Evolutionary conservation across 129 eudicot genomes (phyloP).

Genomic region (Escallonia rubra): DNA sequence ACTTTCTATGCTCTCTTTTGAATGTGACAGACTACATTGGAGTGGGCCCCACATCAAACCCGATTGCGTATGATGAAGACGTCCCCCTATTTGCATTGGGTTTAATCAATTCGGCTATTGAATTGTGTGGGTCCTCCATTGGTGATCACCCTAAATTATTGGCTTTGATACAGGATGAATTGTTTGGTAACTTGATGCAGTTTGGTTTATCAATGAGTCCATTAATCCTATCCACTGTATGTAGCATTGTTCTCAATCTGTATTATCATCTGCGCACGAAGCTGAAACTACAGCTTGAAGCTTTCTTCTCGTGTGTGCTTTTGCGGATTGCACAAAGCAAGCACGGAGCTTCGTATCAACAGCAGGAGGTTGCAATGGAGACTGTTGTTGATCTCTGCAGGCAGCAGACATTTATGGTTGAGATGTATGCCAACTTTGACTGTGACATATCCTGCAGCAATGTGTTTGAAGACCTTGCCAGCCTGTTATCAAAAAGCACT

Average conservation of each 20-base stretch:
- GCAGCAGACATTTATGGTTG: conserved; percentile 56
- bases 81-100: conserved; percentile 81
- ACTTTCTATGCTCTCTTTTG: conserved; percentile 68
- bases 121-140: conserved; percentile 64
- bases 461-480: conserved; percentile 69
- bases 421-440: conserved; percentile 78
- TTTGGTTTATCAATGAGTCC: conserved; percentile 77
- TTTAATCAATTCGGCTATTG: conserved; percentile 74
- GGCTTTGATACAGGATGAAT: conserved; percentile 61
- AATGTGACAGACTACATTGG: conserved; percentile 54
- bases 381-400: conserved; percentile 76
- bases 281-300: conserved; percentile 77
- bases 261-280: conserved; percentile 71
- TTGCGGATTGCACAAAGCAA: conserved; percentile 61
- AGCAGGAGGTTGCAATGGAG: conserved; percentile 87
- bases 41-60: conserved; percentile 50
- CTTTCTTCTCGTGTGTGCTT: conserved; percentile 59
- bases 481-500: conserved; percentile 70
- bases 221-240: conserved; percentile 69
- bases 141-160: conserved; percentile 58
- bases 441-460: conserved; percentile 80
- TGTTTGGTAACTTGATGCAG: conserved; percentile 66
- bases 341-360: conserved; percentile 73
- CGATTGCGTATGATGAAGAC: conserved; percentile 72
- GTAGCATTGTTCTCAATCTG: conserved; percentile 71